These are phyloP conservation scores for Lasiodiplodia citricola DNA, from an alignment of 2,329 filamentous ascomycete genomes.

Conservation along the genomic window DNA sequence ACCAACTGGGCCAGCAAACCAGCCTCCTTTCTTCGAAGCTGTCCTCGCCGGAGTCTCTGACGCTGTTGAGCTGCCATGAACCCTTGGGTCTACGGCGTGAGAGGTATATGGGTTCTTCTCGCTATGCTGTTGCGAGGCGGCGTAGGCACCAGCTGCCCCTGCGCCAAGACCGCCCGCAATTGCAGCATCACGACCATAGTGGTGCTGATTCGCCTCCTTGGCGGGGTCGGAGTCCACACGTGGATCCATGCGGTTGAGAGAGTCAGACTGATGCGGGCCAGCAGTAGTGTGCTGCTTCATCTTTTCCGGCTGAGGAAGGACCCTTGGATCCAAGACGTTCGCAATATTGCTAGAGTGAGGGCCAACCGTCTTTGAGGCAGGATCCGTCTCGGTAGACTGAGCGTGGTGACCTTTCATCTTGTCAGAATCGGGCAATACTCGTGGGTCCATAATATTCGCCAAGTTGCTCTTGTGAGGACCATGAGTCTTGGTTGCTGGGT, in stretches of 20 bases:
- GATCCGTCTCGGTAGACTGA: constrained; percentile 26
- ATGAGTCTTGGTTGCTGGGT: constrained; percentile 16
- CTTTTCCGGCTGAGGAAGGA: constrained; percentile 35
- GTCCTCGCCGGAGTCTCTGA: neutral
- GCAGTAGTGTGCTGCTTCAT: constrained; percentile 34
- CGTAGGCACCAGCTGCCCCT: constrained; percentile 14
- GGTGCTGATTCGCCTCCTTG: constrained; percentile 28
- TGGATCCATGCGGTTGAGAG: constrained; percentile 37
- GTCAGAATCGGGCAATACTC: constrained; percentile 20
- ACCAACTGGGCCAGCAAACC: constrained; percentile 12
- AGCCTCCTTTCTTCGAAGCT: constrained; percentile 5
- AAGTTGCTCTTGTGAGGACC: constrained; percentile 23
- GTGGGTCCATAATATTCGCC: constrained; percentile 22
- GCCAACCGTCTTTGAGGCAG: constrained; percentile 34
- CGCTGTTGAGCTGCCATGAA: neutral
- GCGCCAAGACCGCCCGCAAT: constrained; percentile 32
- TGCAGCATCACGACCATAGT: constrained; percentile 36
- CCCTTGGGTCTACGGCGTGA: constrained; percentile 3
- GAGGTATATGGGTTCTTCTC: constrained; percentile 24
- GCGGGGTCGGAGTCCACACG: constrained; percentile 33
- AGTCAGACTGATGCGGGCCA: constrained; percentile 34
- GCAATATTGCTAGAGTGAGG: constrained; percentile 35
- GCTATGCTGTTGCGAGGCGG: neutral
- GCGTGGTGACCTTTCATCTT: constrained; percentile 24
- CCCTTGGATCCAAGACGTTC: constrained; percentile 34